Percentiles rank a stretch among this genome's conserved stretches.
Conservation (phyloP, 805 yeast species). For the Cyberlindnera euphorbiiphila region DNA sequence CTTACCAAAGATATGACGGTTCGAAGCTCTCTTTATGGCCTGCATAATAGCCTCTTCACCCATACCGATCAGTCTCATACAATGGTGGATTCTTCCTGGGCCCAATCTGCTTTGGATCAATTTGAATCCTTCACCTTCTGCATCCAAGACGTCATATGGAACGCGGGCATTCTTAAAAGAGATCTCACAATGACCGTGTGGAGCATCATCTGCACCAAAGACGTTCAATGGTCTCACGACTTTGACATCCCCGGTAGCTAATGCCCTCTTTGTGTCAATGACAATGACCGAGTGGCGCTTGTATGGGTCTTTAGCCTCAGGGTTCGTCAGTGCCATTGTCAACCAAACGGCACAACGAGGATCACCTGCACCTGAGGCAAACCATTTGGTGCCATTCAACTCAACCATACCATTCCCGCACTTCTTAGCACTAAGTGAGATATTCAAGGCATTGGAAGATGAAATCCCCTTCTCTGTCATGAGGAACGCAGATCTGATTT, state of each 20-base stretch:
- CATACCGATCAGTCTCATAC: slow-evolving; percentile 61
- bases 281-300: slow-evolving; percentile 54
- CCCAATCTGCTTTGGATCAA: slow-evolving; percentile 62
- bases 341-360: slow-evolving; percentile 47
- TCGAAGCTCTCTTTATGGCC: slow-evolving; percentile 48
- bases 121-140: slow-evolving; percentile 59
- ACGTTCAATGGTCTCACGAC: slow-evolving; percentile 49
- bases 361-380: slow-evolving; percentile 69
- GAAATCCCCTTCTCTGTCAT: slow-evolving; percentile 63
- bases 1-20: slow-evolving; percentile 49
- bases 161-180: slow-evolving; percentile 46
- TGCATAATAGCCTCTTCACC: slow-evolving; percentile 52
- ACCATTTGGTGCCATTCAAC: slow-evolving; percentile 63
- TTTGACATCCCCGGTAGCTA: slow-evolving; percentile 45
- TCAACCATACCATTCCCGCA: slow-evolving; percentile 41
- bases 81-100: slow-evolving; percentile 69
- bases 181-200: slow-evolving; percentile 68
- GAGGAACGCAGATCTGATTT: slow-evolving; percentile 55
- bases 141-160: slow-evolving; percentile 38
- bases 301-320: slow-evolving; percentile 33
- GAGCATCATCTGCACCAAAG: slow-evolving; percentile 64
- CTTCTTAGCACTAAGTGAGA: slow-evolving; percentile 42
- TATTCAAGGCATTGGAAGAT: slow-evolving; percentile 60
- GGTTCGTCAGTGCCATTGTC: slow-evolving; percentile 28
- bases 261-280: slow-evolving; percentile 46